Evolutionary conservation across 225 moss, liverwort and hornwort genomes (phyloP), one percentile per base, ranked within the genome.

Genomic region (Physcomitrium patens): DNA sequence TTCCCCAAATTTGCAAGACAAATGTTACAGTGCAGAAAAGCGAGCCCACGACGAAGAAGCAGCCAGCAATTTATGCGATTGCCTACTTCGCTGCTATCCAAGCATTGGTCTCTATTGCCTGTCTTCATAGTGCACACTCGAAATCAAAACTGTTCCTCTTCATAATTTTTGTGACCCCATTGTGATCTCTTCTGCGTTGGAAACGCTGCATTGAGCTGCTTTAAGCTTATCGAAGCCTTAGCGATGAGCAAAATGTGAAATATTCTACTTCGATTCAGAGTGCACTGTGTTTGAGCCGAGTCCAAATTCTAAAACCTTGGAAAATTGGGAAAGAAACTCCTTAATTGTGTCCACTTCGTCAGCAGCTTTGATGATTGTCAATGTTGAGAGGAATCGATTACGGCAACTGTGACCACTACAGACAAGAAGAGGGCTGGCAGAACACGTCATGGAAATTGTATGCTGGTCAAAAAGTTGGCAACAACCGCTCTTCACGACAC

Each of bases 261-360:
- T 41, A n/a, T 45, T n/a, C 71, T 71, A 15, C 31, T 62, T 14
- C 10, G n/a, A 62, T 62, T 50, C 22, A 20, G 42, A 12, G 11
- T 52, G 31, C n/a, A 67, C n/a, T 28, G n/a, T n/a, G 6, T 68
- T 12, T 18, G 10, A 41, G 20, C 71, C 11, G 12, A 10, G 37
- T 15, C 16, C 22, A 59, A 76, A 14, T 31, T 55, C 59, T 60
- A 53, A 60, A 69, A 24, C 44, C 43, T 69, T 62, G 68, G 43
- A 18, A 18, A 46, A 56, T 14, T 47, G 27, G 54, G n/a, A 46
- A 56, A 65, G 26, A 27, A 54, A 45, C 56, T 44, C 18, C 26
- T 5, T 54, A 19, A 65, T 31, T 44, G 54, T 18, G 65, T 19
- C 55, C 63, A 50, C 52, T 12, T 63, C 20, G 42, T 63, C 45